Evolutionary conservation across 2,329 filamentous ascomycete genomes (phyloP).

Genomic region (Arthrobotrys pseudoclavata): DNA sequence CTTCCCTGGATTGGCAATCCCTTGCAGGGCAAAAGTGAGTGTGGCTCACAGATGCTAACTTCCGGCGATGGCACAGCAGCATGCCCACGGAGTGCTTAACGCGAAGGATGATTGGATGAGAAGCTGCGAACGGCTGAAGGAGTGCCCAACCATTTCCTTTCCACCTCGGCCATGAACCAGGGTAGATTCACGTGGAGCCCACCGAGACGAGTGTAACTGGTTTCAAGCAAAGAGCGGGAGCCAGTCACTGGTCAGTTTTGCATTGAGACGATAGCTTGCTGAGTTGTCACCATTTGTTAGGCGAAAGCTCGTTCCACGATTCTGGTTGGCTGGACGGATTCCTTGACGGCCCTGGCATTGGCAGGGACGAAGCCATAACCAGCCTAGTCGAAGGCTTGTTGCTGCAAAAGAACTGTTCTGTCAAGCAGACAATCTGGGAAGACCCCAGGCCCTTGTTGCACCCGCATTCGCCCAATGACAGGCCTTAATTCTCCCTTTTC

Average conservation of each 20-base stretch:
- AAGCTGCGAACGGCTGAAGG: slow-evolving; percentile 55
- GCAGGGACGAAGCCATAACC: slow-evolving; percentile 50
- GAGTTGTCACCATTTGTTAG: slow-evolving; percentile 61
- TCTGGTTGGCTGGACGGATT: slow-evolving; percentile 55
- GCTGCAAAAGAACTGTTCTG: slow-evolving; percentile 52
- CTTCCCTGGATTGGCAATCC: slow-evolving; percentile 31
- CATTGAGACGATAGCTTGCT: slow-evolving; percentile 61
- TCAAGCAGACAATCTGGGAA: slow-evolving; percentile 47
- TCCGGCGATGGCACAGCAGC: slow-evolving; percentile 55
- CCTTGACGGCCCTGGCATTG: slow-evolving; percentile 53
- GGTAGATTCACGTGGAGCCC: slow-evolving; percentile 58
- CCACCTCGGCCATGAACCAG: slow-evolving; percentile 50
- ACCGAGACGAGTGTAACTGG: slow-evolving; percentile 56
- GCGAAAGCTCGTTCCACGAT: slow-evolving; percentile 45
- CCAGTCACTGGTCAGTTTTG: slow-evolving; percentile 58
- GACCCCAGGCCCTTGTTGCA: slow-evolving; percentile 58
- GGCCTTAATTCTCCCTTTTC: slow-evolving; percentile 51
- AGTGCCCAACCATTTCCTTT: slow-evolving; percentile 54
- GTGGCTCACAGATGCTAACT: slow-evolving; percentile 60
- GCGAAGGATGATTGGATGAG: slow-evolving; percentile 54
- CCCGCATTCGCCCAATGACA: slow-evolving; percentile 59
- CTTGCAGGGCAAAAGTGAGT: slow-evolving; percentile 45
- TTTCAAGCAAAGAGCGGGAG: slow-evolving; percentile 58
- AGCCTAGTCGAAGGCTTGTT: slow-evolving; percentile 52
- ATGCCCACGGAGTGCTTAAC: slow-evolving; percentile 54